Percentiles rank a stretch among this genome's conserved stretches.
These are phyloP conservation scores for Vitis hybrid DNA, from an alignment of 177 flowering plant genomes.

Conservation along the genomic window DNA sequence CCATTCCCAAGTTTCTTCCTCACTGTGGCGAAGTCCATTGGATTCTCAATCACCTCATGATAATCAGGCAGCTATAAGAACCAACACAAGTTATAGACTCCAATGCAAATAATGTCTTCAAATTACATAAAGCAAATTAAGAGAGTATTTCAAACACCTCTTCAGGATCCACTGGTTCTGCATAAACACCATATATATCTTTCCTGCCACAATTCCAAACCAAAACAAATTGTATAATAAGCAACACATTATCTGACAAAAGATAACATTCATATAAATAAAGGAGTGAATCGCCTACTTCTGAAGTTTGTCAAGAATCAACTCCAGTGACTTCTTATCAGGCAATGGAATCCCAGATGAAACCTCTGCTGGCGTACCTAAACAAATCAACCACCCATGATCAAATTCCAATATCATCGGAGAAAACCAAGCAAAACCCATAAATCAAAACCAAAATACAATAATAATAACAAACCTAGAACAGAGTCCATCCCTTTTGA, in stretches of 20 bases:
- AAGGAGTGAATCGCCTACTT: conserved; percentile 40
- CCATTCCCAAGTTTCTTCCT: conserved; percentile 75
- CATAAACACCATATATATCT: conserved; percentile 84
- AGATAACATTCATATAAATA: neutral
- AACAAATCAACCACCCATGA: conserved; percentile 18
- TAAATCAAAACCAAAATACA: conserved; percentile 2
- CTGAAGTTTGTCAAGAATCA: conserved; percentile 86
- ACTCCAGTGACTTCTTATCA: conserved; percentile 65
- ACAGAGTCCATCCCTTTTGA: conserved; percentile 37
- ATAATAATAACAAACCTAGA: conserved; percentile 44
- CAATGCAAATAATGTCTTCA: neutral
- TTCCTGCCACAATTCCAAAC: conserved; percentile 56
- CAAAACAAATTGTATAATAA: neutral
- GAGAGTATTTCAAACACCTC: conserved; percentile 47
- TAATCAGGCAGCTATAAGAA: conserved; percentile 79
- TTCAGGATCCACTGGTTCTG: conserved; percentile 88
- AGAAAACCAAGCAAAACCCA: conserved; percentile 10
- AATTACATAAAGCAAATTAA: neutral
- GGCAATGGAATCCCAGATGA: conserved; percentile 46
- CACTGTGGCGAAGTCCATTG: conserved; percentile 87
- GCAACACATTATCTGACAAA: conserved; percentile 3
- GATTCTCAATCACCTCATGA: conserved; percentile 71
- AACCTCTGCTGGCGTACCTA: conserved; percentile 41
- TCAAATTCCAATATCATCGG: neutral
- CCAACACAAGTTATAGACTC: conserved; percentile 11